phyloP scores from a whole-genome alignment of 1,284 basidiomycete genomes.

The Moesziomyces aphidis region DNA sequence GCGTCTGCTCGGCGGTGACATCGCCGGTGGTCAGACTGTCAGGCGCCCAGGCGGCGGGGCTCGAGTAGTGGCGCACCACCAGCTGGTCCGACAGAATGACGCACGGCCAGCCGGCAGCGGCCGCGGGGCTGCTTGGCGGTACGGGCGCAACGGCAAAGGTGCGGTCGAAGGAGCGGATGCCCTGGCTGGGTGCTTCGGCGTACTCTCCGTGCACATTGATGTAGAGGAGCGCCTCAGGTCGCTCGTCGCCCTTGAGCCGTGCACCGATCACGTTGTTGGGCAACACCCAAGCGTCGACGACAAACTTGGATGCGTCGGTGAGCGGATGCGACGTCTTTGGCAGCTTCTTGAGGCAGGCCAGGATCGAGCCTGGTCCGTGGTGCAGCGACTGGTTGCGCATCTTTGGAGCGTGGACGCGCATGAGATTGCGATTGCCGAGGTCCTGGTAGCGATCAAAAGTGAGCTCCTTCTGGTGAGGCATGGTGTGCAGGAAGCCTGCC shows the following conservation, averaged over 20 bases:
- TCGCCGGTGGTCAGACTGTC: conserved; percentile 52
- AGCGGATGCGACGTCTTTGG: conserved; percentile 83
- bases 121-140: conserved; percentile 82
- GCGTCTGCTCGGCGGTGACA: conserved; percentile 35
- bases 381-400: conserved; percentile 69
- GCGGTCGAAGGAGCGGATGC: conserved; percentile 91
- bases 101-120: conserved; percentile 86
- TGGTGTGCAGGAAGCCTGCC: conserved; percentile 66
- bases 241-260: conserved; percentile 60
- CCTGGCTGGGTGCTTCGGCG: conserved; percentile 75
- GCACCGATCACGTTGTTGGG: conserved; percentile 70
- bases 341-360: conserved; percentile 75
- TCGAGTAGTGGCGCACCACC: conserved; percentile 84
- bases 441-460: conserved; percentile 78
- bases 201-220: conserved; percentile 92
- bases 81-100: conserved; percentile 89
- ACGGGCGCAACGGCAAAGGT: conserved; percentile 88
- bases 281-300: conserved; percentile 82
- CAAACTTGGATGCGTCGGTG: conserved; percentile 77
- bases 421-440: conserved; percentile 63
- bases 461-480: conserved; percentile 84
- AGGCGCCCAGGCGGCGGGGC: conserved; percentile 75
- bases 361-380: conserved; percentile 77
- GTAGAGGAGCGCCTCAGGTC: conserved; percentile 74
- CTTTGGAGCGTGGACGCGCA: conserved; percentile 56